phyloP scores from a whole-genome alignment of 352 stramenopile species.

The Globisporangium ultimum region DNA sequence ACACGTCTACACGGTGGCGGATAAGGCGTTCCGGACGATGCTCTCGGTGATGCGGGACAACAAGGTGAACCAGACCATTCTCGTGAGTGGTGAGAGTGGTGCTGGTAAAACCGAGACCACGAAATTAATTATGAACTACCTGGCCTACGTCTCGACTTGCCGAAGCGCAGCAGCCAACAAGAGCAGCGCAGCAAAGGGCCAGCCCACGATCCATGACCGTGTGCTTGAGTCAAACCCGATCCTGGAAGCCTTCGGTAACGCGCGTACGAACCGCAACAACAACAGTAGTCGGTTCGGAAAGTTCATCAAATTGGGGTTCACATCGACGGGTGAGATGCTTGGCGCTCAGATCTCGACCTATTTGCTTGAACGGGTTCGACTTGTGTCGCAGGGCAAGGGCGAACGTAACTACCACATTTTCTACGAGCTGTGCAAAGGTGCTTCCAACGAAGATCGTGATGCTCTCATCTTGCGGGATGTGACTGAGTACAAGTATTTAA shows the following conservation, averaged over 20 bases:
- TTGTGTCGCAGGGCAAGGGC: constrained; percentile 91
- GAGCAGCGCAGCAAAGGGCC: constrained; percentile 11
- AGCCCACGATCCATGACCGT: constrained; percentile 77
- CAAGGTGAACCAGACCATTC: constrained; percentile 91
- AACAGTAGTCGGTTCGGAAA: constrained; percentile 97
- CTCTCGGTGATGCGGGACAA: constrained; percentile 30
- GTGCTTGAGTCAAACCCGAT: constrained; percentile 95
- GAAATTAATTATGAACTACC: constrained; percentile 97
- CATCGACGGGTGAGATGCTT: constrained; percentile 64
- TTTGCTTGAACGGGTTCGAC: constrained; percentile 93
- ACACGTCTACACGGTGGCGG: constrained; percentile 84
- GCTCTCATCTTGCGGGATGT: constrained; percentile 45
- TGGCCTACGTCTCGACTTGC: constrained; percentile 81
- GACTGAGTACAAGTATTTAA: constrained; percentile 81
- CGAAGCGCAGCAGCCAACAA: constrained; percentile 9
- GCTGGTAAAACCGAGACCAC: constrained; percentile 96
- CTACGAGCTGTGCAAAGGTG: constrained; percentile 93
- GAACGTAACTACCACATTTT: constrained; percentile 99
- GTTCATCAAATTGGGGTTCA: constrained; percentile 95
- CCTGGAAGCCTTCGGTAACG: constrained; percentile 95
- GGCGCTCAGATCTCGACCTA: constrained; percentile 90
- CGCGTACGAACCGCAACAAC: constrained; percentile 94
- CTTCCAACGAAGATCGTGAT: constrained; percentile 47
- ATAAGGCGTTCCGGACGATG: constrained; percentile 88
- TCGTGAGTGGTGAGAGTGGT: constrained; percentile 94